These are phyloP conservation scores for Cladosporium sp. DNA, from an alignment of 2,329 filamentous ascomycete genomes.

Conservation along the genomic window DNA sequence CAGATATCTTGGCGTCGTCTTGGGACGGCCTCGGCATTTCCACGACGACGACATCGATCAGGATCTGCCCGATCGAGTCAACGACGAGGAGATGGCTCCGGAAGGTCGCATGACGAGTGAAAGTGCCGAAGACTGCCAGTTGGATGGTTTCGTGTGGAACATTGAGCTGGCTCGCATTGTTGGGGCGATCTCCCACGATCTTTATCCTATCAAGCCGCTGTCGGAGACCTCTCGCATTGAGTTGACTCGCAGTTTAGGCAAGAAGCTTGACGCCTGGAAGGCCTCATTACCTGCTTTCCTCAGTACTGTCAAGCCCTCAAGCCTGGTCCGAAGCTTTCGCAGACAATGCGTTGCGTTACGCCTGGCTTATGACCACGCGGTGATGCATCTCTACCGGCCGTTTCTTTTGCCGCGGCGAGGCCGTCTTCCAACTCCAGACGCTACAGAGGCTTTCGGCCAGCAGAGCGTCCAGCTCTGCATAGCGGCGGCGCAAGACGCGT, in stretches of 20 bases:
- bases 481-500: slow-evolving; percentile 8
- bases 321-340: slow-evolving; percentile 41
- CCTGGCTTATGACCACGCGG: slow-evolving; percentile 30
- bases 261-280: slow-evolving; percentile 32
- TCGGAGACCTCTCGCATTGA: slow-evolving; percentile 32
- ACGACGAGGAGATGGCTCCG: slow-evolving; percentile 52
- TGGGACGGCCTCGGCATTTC: slow-evolving; percentile 54
- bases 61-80: slow-evolving; percentile 48
- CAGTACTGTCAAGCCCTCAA: slow-evolving; percentile 36
- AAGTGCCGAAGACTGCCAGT: slow-evolving; percentile 34
- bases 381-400: slow-evolving; percentile 32
- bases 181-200: slow-evolving; percentile 26
- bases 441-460: neutral
- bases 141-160: slow-evolving; percentile 44
- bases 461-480: slow-evolving; percentile 13
- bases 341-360: slow-evolving; percentile 29
- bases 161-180: slow-evolving; percentile 34
- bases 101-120: slow-evolving; percentile 24
- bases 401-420: slow-evolving; percentile 19
- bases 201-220: slow-evolving; percentile 30
- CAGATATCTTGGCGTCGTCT: slow-evolving; percentile 57
- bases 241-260: slow-evolving; percentile 35
- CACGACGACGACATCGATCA: slow-evolving; percentile 61
- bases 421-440: neutral
- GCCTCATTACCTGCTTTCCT: slow-evolving; percentile 38